Conservation (phyloP, 306 rosid species). For the Cicer arietinum region DNA sequence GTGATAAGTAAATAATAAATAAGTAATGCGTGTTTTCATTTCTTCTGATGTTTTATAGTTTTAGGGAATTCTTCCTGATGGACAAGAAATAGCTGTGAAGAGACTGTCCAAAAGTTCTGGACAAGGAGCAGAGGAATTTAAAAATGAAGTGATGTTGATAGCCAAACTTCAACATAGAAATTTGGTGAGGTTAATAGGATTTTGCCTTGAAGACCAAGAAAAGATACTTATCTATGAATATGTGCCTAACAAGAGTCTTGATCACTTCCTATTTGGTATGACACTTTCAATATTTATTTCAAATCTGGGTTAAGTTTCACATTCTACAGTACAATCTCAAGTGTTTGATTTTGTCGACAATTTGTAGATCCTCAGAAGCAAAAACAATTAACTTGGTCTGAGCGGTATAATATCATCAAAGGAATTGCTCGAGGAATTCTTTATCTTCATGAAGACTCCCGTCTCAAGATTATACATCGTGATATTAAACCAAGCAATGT, state of each 20-base stretch:
- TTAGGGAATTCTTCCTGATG: constrained; percentile 60
- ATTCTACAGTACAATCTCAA: neutral
- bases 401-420: constrained; percentile 49
- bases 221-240: constrained; percentile 71
- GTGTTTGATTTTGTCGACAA: neutral
- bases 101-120: constrained; percentile 60
- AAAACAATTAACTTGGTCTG: constrained; percentile 54
- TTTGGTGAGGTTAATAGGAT: constrained; percentile 69
- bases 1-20: neutral
- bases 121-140: constrained; percentile 70
- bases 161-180: constrained; percentile 81
- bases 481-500: constrained; percentile 78
- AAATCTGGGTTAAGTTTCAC: neutral
- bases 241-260: constrained; percentile 70
- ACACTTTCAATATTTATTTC: neutral
- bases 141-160: constrained; percentile 67
- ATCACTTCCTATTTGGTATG: constrained; percentile 66
- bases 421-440: constrained; percentile 71
- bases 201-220: constrained; percentile 60
- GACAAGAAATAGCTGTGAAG: constrained; percentile 73
- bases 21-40: neutral
- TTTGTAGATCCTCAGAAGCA: constrained; percentile 42
- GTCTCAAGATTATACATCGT: constrained; percentile 67
- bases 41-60: constrained; percentile 18
- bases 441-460: constrained; percentile 77